Evolutionary conservation across 192 early-diverging fungal genomes (phyloP), one percentile per base, ranked within the genome.

Genomic region (Haplosporangium gracile): DNA sequence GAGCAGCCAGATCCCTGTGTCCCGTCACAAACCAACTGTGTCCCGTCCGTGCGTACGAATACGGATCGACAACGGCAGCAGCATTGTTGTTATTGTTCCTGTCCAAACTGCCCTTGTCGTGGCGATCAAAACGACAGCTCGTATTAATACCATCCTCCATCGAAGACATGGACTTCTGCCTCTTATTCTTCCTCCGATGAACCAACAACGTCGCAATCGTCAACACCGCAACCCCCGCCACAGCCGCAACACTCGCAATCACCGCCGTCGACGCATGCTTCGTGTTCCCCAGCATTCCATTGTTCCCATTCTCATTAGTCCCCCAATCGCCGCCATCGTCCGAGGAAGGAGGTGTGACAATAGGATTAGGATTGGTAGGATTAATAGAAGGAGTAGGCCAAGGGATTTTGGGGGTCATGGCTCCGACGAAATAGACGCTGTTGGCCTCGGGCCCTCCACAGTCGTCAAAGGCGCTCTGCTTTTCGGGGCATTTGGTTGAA

Each of bases 401-500:
- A 8, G 83, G 78, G 36, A 45, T 15, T 42, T 77, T 80, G 24
- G 83, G 20, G 26, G 38, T 65, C 38, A 60, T 53, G 43, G 68
- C 20, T 32, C 45, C 70, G 1, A 85, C 78, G 26, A 39, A 63
- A 36, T 85, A 85, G 13, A 85, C 53, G 22, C 74, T 80, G 51
- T 85, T 85, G 34, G 78, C 75, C 13, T 77, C 70, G 4, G 83
- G 78, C 1, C 83, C 83, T 18, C 83, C 83, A 60, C 83, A 85
- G 73, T 85, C 40, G 55, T 85, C 83, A 55, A 79, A 85, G 53
- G 43, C 63, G 51, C 78, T 80, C 16, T 79, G 78, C 15, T 80
- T 75, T 57, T 80, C 74, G 29, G 70, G 74, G 39, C 83, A 85
- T 10, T 78, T 57, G 3, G 78, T 76, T 15, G 83, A 80, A 29